Evolutionary conservation across 2,329 filamentous ascomycete species (phyloP).

Genomic region (Talaromyces islandicus): DNA sequence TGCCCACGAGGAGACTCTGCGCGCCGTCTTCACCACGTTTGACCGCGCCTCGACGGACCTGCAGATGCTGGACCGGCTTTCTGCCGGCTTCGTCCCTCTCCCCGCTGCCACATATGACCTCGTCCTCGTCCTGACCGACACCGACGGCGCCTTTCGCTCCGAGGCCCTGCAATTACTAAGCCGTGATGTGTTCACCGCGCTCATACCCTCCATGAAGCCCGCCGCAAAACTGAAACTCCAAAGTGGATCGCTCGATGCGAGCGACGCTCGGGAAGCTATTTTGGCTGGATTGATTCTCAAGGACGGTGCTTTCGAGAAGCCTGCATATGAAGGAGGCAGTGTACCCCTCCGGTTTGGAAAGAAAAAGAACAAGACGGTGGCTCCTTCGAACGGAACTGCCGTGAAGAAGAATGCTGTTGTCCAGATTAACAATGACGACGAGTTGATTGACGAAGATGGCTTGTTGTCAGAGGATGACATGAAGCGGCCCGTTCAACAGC

Average conservation of each 20-base stretch:
- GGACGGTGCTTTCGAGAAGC: slow-evolving; percentile 65
- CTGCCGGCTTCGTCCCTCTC: slow-evolving; percentile 72
- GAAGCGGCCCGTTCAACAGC: slow-evolving; percentile 68
- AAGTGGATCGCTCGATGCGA: slow-evolving; percentile 53
- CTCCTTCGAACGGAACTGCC: slow-evolving; percentile 6
- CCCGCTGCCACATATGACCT: slow-evolving; percentile 73
- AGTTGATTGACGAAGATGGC: slow-evolving; percentile 85
- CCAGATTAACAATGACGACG: slow-evolving; percentile 43
- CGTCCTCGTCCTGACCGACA: slow-evolving; percentile 74
- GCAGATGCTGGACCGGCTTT: slow-evolving; percentile 95
- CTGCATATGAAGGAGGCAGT: slow-evolving; percentile 53
- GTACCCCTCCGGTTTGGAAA: slow-evolving; percentile 61
- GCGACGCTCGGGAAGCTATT: slow-evolving; percentile 62
- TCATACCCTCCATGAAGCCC: slow-evolving; percentile 11
- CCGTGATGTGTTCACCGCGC: slow-evolving; percentile 4
- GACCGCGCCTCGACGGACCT: slow-evolving; percentile 76
- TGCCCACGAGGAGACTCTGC: slow-evolving; percentile 72
- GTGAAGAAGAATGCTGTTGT: slow-evolving; percentile 15
- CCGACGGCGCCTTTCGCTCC: slow-evolving; percentile 5
- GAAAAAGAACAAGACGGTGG: slow-evolving; percentile 24
- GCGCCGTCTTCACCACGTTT: slow-evolving; percentile 63
- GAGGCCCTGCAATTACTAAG: slow-evolving; percentile 5
- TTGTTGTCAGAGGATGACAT: slow-evolving; percentile 82
- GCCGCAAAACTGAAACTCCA: slow-evolving; percentile 44
- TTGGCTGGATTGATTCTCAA: slow-evolving; percentile 67